Evolutionary conservation across 805 yeast genomes (phyloP), one percentile per base, ranked within the genome.

Genomic region (Candida saitoana): DNA sequence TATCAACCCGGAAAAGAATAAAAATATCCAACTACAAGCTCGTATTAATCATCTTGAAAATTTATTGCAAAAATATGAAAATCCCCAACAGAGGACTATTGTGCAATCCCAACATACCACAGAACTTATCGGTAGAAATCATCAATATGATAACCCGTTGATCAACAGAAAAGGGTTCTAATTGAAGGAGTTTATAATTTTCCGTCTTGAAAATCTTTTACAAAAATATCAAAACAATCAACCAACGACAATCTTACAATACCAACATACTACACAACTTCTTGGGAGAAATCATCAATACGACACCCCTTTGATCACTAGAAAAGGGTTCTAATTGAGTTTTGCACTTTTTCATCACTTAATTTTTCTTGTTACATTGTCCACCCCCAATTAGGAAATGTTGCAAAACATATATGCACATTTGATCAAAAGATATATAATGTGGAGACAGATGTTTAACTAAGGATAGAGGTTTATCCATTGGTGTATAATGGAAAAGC

Each of bases 1-100:
- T 3, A 22, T 36, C 9, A 25, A 36, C 22, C 14, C 38, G 9
- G 19, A 14, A 7, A 36, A 8, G 12, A 44, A 16, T 44, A 52
- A 22, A 50, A 54, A 38, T 16, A 34, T 20, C 45, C 47, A 34
- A 38, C 54, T n/a, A 44, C 43, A 27, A 40, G 46, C 18, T 54
- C 52, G 36, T 42, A 52, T 25, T 16, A 42, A 1, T 8, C 39
- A 3, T 42, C 48, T 17, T 39, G 32, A 29, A 29, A 29, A 29
- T 11, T 14, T 29, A 11, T 14, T 29, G 11, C 32, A 29, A 29
- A 29, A 29, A 9, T 29, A 29, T 29, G 32, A 29, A 29, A 29
- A 9, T 14, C 16, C 32, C n/a, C 32, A 29, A 11, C 32, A 12
- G 32, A 9, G 16, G 16, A 11, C 32, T 5, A 29, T 29, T 12